A percentile compares a stretch with the other conserved stretches of the same genome.
Evolutionary conservation across 805 yeast genomes (phyloP).

Genomic region (Saccharomycopsis malanga): DNA sequence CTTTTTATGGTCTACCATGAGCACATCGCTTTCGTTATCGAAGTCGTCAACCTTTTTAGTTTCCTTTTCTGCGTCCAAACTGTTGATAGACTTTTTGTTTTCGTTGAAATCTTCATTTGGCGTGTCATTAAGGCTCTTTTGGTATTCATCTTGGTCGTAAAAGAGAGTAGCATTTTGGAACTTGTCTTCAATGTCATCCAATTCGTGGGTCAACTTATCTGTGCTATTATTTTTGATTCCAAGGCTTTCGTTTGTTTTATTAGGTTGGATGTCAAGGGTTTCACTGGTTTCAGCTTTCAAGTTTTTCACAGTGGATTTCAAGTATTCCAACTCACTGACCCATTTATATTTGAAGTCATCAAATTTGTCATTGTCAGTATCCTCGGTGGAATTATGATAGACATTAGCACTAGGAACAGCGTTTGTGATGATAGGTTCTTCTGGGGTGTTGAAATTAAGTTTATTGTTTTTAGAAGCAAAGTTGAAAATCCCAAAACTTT

Average conservation of each 20-base stretch:
- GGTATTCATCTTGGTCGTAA: slow-evolving; percentile 2
- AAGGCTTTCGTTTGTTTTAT: neutral
- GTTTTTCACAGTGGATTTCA: slow-evolving; percentile 1
- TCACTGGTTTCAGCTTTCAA: neutral
- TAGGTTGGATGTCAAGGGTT: neutral
- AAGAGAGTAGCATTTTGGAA: neutral
- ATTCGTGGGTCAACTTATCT: neutral
- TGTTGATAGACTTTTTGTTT: neutral
- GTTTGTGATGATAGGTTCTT: slow-evolving; percentile 2
- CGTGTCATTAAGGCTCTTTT: too few relatives aligned
- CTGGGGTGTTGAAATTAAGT: neutral
- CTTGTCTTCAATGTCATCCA: neutral
- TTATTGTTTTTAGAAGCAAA: slow-evolving; percentile 4
- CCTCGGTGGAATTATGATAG: too few relatives aligned
- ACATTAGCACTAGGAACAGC: neutral
- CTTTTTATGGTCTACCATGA: slow-evolving; percentile 19
- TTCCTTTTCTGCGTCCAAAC: slow-evolving; percentile 13
- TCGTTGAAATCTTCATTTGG: neutral
- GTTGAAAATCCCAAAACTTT: slow-evolving; percentile 6
- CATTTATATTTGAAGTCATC: slow-evolving; percentile 16
- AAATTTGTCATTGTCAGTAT: neutral
- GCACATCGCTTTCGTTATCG: slow-evolving; percentile 16
- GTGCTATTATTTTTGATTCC: too few relatives aligned
- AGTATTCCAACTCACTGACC: slow-evolving; percentile 9
- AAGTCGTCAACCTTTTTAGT: slow-evolving; percentile 12